Evolutionary conservation across 108 stramenopile genomes (phyloP), one percentile per base, ranked within the genome.

Genomic region (Skeletonema grethae): DNA sequence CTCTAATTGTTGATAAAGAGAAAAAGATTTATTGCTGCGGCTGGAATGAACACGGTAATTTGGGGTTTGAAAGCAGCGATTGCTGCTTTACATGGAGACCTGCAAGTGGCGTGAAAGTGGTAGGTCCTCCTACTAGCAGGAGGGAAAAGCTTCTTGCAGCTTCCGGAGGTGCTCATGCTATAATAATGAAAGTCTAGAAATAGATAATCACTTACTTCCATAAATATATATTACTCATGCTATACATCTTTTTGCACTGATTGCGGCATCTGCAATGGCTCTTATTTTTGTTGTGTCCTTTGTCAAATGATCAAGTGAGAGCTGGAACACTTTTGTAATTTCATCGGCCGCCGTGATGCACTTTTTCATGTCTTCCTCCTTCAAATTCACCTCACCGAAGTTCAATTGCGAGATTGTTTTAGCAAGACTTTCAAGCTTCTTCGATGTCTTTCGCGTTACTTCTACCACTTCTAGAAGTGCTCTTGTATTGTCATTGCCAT

Each of bases 21-120:
- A 82, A 77, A 16, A 31, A 59, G 0, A 80, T 95, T 22, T 84
- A 63, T 60, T 72, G 82, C 13, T 84, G 81, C 45, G 93, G 93
- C 9, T 94, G 93, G 93, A 94, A 94, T 63, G 93, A 94, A 71
- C 93, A 94, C 67, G 90, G 87, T 4, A 85, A 90, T 59, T 56
- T 87, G 48, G 83, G 61, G 4, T 64, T 72, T 56, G 71, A 72
- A 20, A 35, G 36, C 46, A 28, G 29, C 24, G 73, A 68, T 69
- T 30, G 57, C 45, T 60, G 46, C 43, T 63, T 28, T 62, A 50
- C 18, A 77, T 76, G 56, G 84, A 73, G 15, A 29, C 31, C 24
- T 38, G 39, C 65, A 16, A 28, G 69, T 46, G 79, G 72, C 46
- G 67, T 31, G 63, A 83, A 35, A 43, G 71, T 76, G 9, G 75